Evolutionary conservation across 495 filamentous ascomycete species (phyloP).

Genomic region (Trichoderma orchidacearum): DNA sequence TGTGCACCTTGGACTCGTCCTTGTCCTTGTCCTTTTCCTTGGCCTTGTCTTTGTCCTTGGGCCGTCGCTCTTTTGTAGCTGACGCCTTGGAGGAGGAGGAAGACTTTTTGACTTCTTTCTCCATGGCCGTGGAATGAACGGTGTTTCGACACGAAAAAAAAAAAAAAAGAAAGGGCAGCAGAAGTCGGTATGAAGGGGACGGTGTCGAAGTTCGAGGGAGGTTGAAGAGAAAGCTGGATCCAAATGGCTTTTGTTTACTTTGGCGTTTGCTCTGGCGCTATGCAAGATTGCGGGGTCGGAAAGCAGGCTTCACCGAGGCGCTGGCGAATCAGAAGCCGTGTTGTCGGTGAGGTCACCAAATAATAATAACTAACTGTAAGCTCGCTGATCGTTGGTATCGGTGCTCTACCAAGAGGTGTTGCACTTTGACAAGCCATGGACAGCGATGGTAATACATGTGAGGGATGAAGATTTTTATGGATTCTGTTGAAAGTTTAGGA

Average conservation of each 20-base stretch:
- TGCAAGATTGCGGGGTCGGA: not conserved
- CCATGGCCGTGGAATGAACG: not conserved
- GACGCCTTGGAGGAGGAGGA: not conserved
- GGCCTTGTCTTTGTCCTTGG: constrained; percentile 61
- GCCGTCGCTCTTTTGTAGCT: not conserved
- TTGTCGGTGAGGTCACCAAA: not conserved
- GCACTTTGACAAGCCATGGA: no score
- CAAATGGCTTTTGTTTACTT: not conserved
- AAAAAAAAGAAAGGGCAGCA: not conserved
- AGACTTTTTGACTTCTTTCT: not conserved
- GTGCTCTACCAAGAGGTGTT: no score
- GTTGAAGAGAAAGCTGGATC: not conserved
- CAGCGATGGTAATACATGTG: no score
- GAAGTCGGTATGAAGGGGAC: no score
- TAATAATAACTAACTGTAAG: no score
- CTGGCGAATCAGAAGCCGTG: not conserved
- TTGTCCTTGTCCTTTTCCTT: constrained; percentile 45
- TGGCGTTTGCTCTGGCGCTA: not conserved
- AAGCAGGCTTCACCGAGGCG: not conserved
- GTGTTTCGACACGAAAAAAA: not conserved
- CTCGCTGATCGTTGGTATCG: no score
- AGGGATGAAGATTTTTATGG: no score
- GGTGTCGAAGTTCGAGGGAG: not conserved
- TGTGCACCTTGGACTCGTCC: constrained; percentile 87
- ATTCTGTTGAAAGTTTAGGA: no score